Evolutionary conservation across 75 land plant genomes (phyloP), one percentile per base, ranked within the genome.

Genomic region (Selaginella moellendorffii): DNA sequence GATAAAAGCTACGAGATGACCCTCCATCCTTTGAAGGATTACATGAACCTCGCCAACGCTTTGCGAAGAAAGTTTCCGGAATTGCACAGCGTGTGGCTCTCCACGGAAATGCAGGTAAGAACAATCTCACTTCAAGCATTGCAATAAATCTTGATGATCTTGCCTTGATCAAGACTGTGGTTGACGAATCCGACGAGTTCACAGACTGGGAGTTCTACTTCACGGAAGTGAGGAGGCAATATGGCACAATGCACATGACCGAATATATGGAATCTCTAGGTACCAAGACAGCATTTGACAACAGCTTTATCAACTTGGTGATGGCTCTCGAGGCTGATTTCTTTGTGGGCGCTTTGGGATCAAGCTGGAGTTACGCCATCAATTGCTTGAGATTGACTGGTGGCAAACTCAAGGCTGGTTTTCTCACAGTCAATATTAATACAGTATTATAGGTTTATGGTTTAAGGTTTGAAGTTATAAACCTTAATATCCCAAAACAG

Each of bases 21-120:
- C 17, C 20, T 76, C 12, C 31, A 46, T 67, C 60, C 53, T 54
- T 76, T 76, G 31, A 27, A 63, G 53, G 54, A 29, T 26, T 76
- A 76, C 52, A 76, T 76, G 75, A 52, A 63, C 10, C 78, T 76
- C 66, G 70, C 78, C 2, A 36, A 76, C 30, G 67, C 28, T 2
- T 18, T 76, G 27, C 78, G 63, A 1, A 61, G 24, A 18, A 36
- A 12, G 24, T 76, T 76, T 72, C 78, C 78, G 30, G 26, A 62
- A 21, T 58, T 54, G 5, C 24, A 31, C 20, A 25, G 54, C 31
- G 67, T 76, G 27, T 76, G 78, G 78, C 65, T 89, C 0, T 89
- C 96, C 28, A 85, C 90, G 1, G 96, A 89, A 73, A 89, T 89
- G 96, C 86, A 83, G 95, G 95, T 84, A 54, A 56, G n/a, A n/a